Percentiles rank a stretch among this genome's conserved stretches.
These are phyloP conservation scores for Teratosphaeriaceae sp. DNA, from an alignment of 2,329 filamentous ascomycete species.

Conservation along the genomic window DNA sequence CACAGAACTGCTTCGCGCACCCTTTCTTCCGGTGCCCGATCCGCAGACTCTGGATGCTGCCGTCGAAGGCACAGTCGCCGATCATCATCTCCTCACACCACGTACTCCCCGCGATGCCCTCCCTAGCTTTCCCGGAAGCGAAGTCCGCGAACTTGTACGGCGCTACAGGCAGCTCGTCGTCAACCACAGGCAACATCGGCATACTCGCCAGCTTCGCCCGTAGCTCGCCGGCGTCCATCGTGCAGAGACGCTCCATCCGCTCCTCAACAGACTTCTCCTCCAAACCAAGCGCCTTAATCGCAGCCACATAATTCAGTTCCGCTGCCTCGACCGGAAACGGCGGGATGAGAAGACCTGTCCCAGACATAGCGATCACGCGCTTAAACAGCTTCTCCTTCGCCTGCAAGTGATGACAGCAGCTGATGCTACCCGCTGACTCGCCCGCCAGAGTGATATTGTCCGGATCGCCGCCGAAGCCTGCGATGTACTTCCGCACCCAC, in stretches of 20 bases:
- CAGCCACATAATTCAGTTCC: slow-evolving; percentile 37
- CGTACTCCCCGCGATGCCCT: slow-evolving; percentile 34
- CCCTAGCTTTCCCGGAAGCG: slow-evolving; percentile 21
- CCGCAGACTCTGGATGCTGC: slow-evolving; percentile 17
- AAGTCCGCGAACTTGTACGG: slow-evolving; percentile 11
- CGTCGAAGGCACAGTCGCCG: slow-evolving; percentile 43
- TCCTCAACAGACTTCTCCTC: slow-evolving; percentile 32
- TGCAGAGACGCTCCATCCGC: slow-evolving; percentile 36
- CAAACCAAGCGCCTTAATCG: slow-evolving; percentile 36
- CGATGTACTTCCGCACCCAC: slow-evolving; percentile 33
- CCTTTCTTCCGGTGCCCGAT: slow-evolving; percentile 17
- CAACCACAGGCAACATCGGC: slow-evolving; percentile 32
- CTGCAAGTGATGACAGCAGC: slow-evolving; percentile 23
- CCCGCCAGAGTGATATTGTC: slow-evolving; percentile 37
- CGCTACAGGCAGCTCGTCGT: slow-evolving; percentile 35
- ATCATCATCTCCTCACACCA: slow-evolving; percentile 45
- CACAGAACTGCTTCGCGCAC: slow-evolving; percentile 30
- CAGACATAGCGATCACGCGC: slow-evolving; percentile 37
- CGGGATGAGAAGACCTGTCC: slow-evolving; percentile 36
- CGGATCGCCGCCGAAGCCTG: slow-evolving; percentile 33
- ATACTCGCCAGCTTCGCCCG: background rate
- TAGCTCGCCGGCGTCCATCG: slow-evolving; percentile 25
- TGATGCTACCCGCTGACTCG: slow-evolving; percentile 44
- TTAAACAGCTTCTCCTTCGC: slow-evolving; percentile 35
- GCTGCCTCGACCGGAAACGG: slow-evolving; percentile 33